These are phyloP conservation scores for Mayamaea pseudoterrestris DNA, from an alignment of 108 stramenopile species.

Conservation along the genomic window DNA sequence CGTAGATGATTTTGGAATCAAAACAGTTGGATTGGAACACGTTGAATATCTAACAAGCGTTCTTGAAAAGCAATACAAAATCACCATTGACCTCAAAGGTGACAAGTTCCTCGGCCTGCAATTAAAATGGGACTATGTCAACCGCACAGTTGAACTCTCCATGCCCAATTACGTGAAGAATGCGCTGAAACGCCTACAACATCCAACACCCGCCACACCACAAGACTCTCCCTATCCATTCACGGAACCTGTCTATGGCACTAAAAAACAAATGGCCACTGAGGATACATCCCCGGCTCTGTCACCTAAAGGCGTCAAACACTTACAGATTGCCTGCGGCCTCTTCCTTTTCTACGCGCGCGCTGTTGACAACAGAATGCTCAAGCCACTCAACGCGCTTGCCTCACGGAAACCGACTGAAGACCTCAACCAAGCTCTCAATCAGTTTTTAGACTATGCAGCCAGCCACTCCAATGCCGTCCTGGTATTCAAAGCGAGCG, in stretches of 20 bases:
- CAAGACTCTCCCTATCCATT: slow-evolving; percentile 20
- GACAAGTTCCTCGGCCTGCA: slow-evolving; percentile 15
- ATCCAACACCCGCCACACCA: slow-evolving; percentile 12
- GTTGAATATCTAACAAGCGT: slow-evolving; percentile 21
- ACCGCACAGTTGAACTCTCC: slow-evolving; percentile 18
- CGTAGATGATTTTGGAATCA: slow-evolving; percentile 42
- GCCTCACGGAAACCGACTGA: slow-evolving; percentile 11
- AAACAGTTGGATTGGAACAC: slow-evolving; percentile 20
- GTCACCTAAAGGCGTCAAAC: slow-evolving; percentile 1
- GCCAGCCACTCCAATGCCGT: slow-evolving; percentile 32
- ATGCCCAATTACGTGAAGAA: slow-evolving; percentile 25
- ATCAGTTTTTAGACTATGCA: slow-evolving; percentile 29
- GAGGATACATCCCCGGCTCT: slow-evolving; percentile 6
- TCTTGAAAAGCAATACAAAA: slow-evolving; percentile 6
- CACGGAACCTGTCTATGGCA: slow-evolving; percentile 18
- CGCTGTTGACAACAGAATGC: slow-evolving; percentile 23
- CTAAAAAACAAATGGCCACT: slow-evolving; percentile 20
- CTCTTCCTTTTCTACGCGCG: slow-evolving; percentile 26
- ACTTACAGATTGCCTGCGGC: slow-evolving; percentile 31
- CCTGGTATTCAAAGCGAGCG: slow-evolving; percentile 15
- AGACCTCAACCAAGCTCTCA: slow-evolving; percentile 3
- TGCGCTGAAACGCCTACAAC: slow-evolving; percentile 18
- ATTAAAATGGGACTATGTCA: slow-evolving; percentile 29
- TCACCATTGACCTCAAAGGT: slow-evolving; percentile 16
- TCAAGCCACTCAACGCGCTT: slow-evolving; percentile 12